Conservation (phyloP, 2,329 filamentous ascomycete species). For the Rhytidhysteron rufulum region DNA sequence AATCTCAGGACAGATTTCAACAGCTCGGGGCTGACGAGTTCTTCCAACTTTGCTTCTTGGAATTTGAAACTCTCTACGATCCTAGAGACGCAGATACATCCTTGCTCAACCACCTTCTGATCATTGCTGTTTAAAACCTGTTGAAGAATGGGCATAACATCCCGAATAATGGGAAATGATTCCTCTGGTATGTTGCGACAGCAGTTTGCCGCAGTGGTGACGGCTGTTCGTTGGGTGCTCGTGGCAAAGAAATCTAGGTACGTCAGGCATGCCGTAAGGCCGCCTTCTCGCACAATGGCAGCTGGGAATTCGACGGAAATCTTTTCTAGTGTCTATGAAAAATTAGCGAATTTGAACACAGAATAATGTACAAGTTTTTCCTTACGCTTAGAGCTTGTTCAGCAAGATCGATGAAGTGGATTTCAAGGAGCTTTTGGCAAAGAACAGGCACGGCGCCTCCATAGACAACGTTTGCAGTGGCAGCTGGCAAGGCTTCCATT, state of each 20-base stretch:
- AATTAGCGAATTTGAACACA: conserved; percentile 6
- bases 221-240: conserved; percentile 91
- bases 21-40: conserved; percentile 83
- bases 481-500: conserved; percentile 93
- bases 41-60: conserved; percentile 81
- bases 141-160: conserved; percentile 94
- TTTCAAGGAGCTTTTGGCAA: conserved; percentile 92
- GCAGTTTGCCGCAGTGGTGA: conserved; percentile 96
- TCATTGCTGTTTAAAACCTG: conserved; percentile 89
- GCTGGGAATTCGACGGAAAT: conserved; percentile 95
- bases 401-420: conserved; percentile 93
- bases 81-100: conserved; percentile 88
- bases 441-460: conserved; percentile 93
- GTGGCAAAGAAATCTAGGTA: conserved; percentile 98
- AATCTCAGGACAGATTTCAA: conserved; percentile 81
- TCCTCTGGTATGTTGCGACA: conserved; percentile 95
- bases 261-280: conserved; percentile 89
- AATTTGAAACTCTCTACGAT: conserved; percentile 97
- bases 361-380: conserved; percentile 30
- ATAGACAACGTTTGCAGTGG: conserved; percentile 93
- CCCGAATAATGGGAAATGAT: conserved; percentile 83
- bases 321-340: conserved; percentile 75
- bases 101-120: conserved; percentile 94
- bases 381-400: conserved; percentile 89
- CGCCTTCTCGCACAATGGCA: conserved; percentile 92